phyloP scores from a whole-genome alignment of 73 alveolate genomes.

The Paramecium pentaurelia region DNA sequence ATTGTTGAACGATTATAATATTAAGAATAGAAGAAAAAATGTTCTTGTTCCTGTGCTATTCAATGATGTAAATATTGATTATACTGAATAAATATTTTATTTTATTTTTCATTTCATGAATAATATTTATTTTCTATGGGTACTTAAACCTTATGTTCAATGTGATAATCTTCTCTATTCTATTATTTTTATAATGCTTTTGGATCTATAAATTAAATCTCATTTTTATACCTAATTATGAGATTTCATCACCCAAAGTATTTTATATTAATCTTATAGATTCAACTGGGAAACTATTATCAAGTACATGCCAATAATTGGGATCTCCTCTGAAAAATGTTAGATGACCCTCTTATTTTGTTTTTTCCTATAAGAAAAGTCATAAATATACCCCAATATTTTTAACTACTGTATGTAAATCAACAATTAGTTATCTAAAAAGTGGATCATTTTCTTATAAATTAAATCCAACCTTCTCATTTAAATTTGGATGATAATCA shows the following conservation, averaged over 20 bases:
- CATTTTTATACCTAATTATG: background rate
- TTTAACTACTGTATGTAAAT: background rate
- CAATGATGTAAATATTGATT: background rate
- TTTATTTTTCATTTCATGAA: background rate
- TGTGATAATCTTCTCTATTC: background rate
- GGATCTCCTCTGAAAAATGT: slow-evolving; percentile 32
- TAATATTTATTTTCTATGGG: slow-evolving; percentile 36
- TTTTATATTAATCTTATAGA: background rate
- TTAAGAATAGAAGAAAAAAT: background rate
- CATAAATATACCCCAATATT: background rate
- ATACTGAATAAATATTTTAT: background rate
- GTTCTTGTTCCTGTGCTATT: slow-evolving; percentile 12
- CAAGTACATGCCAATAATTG: slow-evolving; percentile 36
- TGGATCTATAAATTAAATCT: background rate
- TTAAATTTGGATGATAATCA: background rate
- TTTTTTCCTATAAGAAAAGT: background rate
- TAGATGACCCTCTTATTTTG: background rate
- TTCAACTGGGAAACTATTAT: slow-evolving; percentile 10
- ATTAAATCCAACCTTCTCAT: background rate
- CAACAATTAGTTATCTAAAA: slow-evolving; percentile 5
- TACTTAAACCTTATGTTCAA: background rate
- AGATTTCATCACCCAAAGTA: slow-evolving; percentile 19
- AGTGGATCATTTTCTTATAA: slow-evolving; percentile 17
- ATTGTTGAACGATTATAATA: background rate
- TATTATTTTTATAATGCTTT: background rate